Evolutionary conservation across 1,139 yeast species (phyloP).

Genomic region (Nadsonia starkeyi-henricii): DNA sequence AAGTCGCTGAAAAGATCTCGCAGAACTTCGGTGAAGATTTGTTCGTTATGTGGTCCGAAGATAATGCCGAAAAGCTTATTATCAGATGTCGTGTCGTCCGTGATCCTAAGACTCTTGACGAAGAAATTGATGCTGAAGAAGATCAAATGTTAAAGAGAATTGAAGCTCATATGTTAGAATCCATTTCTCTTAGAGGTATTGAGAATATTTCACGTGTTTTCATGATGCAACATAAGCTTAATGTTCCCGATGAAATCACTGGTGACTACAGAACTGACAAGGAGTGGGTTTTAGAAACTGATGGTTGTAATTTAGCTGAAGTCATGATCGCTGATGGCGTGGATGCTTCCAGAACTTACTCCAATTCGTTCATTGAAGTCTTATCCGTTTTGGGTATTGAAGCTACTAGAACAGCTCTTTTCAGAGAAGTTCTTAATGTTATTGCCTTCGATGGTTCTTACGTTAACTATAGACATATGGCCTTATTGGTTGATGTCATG

Average conservation of each 20-base stretch:
- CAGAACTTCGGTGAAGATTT: conserved; percentile 89
- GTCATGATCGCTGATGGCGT: conserved; percentile 95
- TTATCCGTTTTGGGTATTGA: conserved; percentile 94
- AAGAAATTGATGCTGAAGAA: conserved; percentile 90
- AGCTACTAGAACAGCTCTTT: conserved; percentile 91
- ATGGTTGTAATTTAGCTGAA: conserved; percentile 91
- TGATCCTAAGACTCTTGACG: conserved; percentile 87
- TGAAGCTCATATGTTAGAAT: conserved; percentile 92
- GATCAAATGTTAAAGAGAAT: conserved; percentile 92
- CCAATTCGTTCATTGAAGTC: conserved; percentile 93
- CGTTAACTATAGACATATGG: conserved; percentile 97
- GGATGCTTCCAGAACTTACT: conserved; percentile 76
- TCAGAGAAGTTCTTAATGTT: conserved; percentile 87
- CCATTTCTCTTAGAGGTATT: conserved; percentile 90
- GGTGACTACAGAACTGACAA: conserved; percentile 84
- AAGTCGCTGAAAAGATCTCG: conserved; percentile 91
- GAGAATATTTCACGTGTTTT: conserved; percentile 85
- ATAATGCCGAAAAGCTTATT: conserved; percentile 90
- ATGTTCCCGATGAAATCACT: conserved; percentile 50
- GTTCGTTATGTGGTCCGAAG: conserved; percentile 98
- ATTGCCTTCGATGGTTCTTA: conserved; percentile 99
- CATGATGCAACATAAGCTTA: conserved; percentile 83
- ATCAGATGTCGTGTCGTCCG: conserved; percentile 98
- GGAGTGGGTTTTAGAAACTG: conserved; percentile 98
- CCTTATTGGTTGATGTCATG: conserved; percentile 94